phyloP scores from a whole-genome alignment of 176 grass and related monocot genomes.

The Tillandsia leiboldiana region DNA sequence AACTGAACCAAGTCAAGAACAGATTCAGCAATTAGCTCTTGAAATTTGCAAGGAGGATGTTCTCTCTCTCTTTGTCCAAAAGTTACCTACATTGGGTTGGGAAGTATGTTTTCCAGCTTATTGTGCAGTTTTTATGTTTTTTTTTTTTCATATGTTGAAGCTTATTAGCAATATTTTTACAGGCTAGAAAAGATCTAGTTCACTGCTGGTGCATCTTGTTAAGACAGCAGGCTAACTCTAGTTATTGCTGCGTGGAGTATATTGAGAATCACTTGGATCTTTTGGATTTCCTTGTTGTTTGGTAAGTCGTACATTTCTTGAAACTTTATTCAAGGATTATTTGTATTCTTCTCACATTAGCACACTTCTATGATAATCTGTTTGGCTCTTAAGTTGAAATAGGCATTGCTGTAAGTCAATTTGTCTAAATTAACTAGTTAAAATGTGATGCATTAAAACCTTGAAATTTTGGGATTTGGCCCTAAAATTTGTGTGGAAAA shows the following conservation, averaged over 20 bases:
- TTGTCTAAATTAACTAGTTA: background rate
- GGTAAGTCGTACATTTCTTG: slow-evolving; percentile 40
- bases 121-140: background rate
- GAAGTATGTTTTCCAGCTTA: slow-evolving; percentile 48
- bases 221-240: slow-evolving; percentile 71
- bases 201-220: slow-evolving; percentile 88
- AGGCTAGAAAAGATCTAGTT: slow-evolving; percentile 95
- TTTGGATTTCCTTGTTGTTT: slow-evolving; percentile 95
- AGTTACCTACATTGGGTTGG: slow-evolving; percentile 85
- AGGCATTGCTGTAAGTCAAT: background rate
- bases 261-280: slow-evolving; percentile 87
- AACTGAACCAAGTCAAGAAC: slow-evolving; percentile 81
- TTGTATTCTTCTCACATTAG: background rate
- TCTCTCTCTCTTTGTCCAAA: slow-evolving; percentile 80
- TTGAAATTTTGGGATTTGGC: too few species aligned
- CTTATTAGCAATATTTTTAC: slow-evolving; percentile 22
- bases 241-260: slow-evolving; percentile 69
- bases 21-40: slow-evolving; percentile 67
- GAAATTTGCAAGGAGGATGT: slow-evolving; percentile 88
- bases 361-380: background rate
- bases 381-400: background rate
- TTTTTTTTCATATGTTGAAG: slow-evolving; percentile 1
- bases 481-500: too few species aligned
- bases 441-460: background rate
- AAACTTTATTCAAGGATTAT: background rate